Evolutionary conservation across 2,329 filamentous ascomycete species (phyloP).

Genomic region (Exophiala xenobiotica): DNA sequence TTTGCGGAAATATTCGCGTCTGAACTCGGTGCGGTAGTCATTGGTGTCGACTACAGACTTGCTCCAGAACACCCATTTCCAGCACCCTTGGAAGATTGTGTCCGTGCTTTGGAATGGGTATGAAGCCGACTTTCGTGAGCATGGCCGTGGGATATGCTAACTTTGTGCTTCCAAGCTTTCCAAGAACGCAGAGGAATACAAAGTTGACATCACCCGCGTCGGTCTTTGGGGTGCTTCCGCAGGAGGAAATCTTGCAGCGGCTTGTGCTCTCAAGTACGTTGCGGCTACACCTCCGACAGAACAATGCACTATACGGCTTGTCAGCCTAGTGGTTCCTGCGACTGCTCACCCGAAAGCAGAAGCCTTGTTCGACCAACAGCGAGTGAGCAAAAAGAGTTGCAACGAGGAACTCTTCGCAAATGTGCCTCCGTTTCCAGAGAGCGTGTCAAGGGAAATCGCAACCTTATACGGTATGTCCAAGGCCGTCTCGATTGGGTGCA

Average conservation of each 20-base stretch:
- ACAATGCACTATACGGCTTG: slow-evolving; percentile 21
- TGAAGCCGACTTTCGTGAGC: slow-evolving; percentile 12
- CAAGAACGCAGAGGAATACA: slow-evolving; percentile 55
- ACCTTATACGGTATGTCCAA: slow-evolving; percentile 6
- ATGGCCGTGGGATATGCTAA: slow-evolving; percentile 33
- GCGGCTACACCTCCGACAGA: no score
- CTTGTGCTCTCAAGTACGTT: slow-evolving; percentile 53
- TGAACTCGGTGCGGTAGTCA: slow-evolving; percentile 51
- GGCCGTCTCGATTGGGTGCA: not conserved
- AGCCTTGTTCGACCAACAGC: slow-evolving; percentile 1
- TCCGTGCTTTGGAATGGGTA: slow-evolving; percentile 57
- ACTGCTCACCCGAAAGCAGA: slow-evolving; percentile 36
- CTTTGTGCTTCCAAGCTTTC: slow-evolving; percentile 39
- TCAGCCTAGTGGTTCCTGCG: slow-evolving; percentile 54
- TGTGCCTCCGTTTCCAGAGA: slow-evolving; percentile 3
- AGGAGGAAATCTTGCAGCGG: slow-evolving; percentile 59
- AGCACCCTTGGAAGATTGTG: slow-evolving; percentile 62
- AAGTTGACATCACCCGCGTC: slow-evolving; percentile 57
- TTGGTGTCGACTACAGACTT: slow-evolving; percentile 61
- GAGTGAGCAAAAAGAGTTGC: not conserved
- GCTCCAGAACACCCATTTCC: slow-evolving; percentile 63
- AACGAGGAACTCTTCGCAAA: slow-evolving; percentile 3
- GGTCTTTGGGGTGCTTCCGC: slow-evolving; percentile 62
- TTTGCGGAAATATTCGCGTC: slow-evolving; percentile 5
- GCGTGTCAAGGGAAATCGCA: slow-evolving; percentile 7